A percentile compares a stretch with the other conserved stretches of the same genome.
These are phyloP conservation scores for Coemansia sp. DNA, from an alignment of 192 early-diverging fungal species.

Conservation along the genomic window DNA sequence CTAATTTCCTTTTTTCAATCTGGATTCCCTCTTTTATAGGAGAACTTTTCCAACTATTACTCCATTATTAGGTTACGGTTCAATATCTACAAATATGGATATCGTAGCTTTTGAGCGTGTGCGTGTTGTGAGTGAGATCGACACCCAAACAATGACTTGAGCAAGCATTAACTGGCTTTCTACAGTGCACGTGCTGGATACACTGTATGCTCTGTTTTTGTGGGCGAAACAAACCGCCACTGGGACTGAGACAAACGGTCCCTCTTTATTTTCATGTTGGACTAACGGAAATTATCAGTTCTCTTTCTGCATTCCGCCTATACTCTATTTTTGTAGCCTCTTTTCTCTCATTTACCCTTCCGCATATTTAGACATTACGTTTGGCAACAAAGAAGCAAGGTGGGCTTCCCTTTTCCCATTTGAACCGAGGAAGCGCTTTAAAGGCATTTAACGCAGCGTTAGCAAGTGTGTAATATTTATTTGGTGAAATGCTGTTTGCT, in stretches of 20 bases:
- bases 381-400: too few relatives aligned
- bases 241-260: neutral
- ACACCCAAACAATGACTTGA: neutral
- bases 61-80: constrained; percentile 6
- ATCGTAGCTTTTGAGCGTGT: neutral
- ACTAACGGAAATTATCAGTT: neutral
- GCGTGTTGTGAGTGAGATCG: neutral
- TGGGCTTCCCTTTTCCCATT: too few relatives aligned
- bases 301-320: neutral
- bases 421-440: too few relatives aligned
- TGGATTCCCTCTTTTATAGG: neutral
- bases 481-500: constrained; percentile 26
- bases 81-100: neutral
- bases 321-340: constrained; percentile 7
- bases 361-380: too few relatives aligned
- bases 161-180: neutral
- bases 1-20: constrained; percentile 7
- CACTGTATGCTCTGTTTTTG: neutral
- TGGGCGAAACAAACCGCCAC: neutral
- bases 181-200: constrained; percentile 1
- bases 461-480: neutral
- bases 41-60: neutral
- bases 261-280: neutral
- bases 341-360: constrained; percentile 3
- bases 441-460: too few relatives aligned